Conservation (phyloP, 352 stramenopile genomes). For the Globisporangium acanthophoron region DNA sequence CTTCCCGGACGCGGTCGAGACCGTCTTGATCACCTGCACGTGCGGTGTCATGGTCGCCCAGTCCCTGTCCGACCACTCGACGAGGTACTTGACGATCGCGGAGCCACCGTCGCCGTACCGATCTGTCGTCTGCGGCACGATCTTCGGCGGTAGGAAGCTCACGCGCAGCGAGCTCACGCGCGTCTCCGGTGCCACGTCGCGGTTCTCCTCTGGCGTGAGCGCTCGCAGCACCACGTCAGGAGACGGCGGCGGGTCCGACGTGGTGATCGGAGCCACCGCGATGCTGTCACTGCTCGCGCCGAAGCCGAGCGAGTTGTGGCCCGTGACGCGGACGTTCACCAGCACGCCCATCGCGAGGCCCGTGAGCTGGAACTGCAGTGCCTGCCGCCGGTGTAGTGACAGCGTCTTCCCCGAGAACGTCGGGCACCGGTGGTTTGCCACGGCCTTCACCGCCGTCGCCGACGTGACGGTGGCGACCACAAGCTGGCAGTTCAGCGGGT, state of each 20-base stretch:
- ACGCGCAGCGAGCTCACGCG: slow-evolving; percentile 85
- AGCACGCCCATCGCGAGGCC: slow-evolving; percentile 80
- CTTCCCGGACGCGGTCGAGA: slow-evolving; percentile 22
- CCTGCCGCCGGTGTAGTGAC: slow-evolving; percentile 44
- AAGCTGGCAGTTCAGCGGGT: slow-evolving; percentile 43
- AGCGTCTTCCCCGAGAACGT: slow-evolving; percentile 37
- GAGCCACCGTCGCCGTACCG: slow-evolving; percentile 83
- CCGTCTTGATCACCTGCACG: slow-evolving; percentile 62
- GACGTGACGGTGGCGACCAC: slow-evolving; percentile 26
- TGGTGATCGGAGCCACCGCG: slow-evolving; percentile 76
- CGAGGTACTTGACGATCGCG: slow-evolving; percentile 82
- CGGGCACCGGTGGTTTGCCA: slow-evolving; percentile 35
- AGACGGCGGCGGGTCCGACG: slow-evolving; percentile 82
- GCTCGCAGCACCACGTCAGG: slow-evolving; percentile 49
- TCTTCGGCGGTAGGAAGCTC: slow-evolving; percentile 65
- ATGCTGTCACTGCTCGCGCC: slow-evolving; percentile 62
- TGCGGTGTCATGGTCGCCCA: slow-evolving; percentile 61
- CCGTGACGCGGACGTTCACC: slow-evolving; percentile 88
- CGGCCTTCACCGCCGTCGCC: slow-evolving; percentile 27
- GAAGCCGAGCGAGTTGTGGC: slow-evolving; percentile 92
- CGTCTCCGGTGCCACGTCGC: slow-evolving; percentile 18
- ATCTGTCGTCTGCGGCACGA: slow-evolving; percentile 36
- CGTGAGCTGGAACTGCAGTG: slow-evolving; percentile 73
- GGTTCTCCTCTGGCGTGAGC: slow-evolving; percentile 38
- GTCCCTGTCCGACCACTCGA: slow-evolving; percentile 90